Evolutionary conservation across 2,329 filamentous ascomycete species (phyloP).

Genomic region (Bipolaris cookei): DNA sequence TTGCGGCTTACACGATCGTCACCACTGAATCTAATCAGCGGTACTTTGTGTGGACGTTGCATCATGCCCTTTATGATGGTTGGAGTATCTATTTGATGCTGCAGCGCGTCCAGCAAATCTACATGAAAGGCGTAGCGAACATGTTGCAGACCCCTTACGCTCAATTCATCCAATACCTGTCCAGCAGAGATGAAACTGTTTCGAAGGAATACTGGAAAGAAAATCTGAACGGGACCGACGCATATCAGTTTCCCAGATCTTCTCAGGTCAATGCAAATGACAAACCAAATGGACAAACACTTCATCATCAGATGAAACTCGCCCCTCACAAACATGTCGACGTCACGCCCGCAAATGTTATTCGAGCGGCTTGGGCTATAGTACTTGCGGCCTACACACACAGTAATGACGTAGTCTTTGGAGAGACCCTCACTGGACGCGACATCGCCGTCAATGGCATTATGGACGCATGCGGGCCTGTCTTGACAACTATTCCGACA

Average conservation of each 20-base stretch:
- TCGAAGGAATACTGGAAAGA: constrained; percentile 46
- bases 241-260: constrained; percentile 45
- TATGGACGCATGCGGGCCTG: constrained; percentile 46
- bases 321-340: constrained; percentile 30
- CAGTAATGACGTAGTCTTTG: constrained; percentile 33
- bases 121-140: constrained; percentile 19
- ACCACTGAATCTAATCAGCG: constrained; percentile 16
- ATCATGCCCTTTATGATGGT: constrained; percentile 53
- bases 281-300: constrained; percentile 29
- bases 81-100: constrained; percentile 44
- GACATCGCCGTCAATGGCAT: constrained; percentile 44
- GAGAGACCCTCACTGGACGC: constrained; percentile 45
- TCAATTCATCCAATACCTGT: constrained; percentile 46
- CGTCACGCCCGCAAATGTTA: constrained; percentile 38
- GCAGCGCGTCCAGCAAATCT: constrained; percentile 39
- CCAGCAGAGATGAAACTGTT: constrained; percentile 22
- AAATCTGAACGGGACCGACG: constrained; percentile 28
- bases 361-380: constrained; percentile 35
- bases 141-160: constrained; percentile 35
- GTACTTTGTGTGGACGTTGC: constrained; percentile 50
- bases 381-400: constrained; percentile 29
- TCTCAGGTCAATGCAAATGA: constrained; percentile 28
- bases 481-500: constrained; percentile 50
- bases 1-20: constrained; percentile 39
- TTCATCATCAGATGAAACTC: constrained; percentile 35